Percentiles rank a stretch among this genome's conserved stretches.
Conservation (phyloP, 73 alveolate genomes). For the Paramecium octaurelia region DNA sequence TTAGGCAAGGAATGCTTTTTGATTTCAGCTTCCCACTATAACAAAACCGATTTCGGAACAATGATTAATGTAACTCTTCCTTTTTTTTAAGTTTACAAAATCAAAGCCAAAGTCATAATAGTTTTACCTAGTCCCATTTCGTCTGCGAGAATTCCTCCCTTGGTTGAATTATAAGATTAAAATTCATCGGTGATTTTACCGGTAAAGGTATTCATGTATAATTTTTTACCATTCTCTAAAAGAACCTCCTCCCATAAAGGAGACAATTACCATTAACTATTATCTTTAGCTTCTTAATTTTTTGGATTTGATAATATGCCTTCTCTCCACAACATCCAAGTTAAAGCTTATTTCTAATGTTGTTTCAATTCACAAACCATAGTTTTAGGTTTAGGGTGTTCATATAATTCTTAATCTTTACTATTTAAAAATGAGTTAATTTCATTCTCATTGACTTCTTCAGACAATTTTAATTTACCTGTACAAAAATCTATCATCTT, state of each 20-base stretch:
- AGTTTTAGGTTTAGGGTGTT: neutral
- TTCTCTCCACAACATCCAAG: constrained; percentile 70
- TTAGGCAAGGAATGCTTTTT: constrained; percentile 44
- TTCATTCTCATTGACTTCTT: neutral
- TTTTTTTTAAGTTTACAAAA: constrained; percentile 44
- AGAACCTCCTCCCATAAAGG: constrained; percentile 64
- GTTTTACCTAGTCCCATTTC: constrained; percentile 86
- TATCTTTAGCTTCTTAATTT: constrained; percentile 37
- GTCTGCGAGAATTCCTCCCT: constrained; percentile 80
- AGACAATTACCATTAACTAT: constrained; percentile 44
- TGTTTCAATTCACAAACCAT: neutral
- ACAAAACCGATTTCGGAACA: constrained; percentile 52
- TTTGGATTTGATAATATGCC: neutral
- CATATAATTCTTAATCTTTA: neutral
- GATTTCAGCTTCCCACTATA: constrained; percentile 64
- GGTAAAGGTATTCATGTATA: constrained; percentile 62
- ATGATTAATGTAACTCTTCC: constrained; percentile 63
- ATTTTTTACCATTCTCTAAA: constrained; percentile 6
- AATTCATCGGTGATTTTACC: constrained; percentile 58
- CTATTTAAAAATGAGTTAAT: neutral
- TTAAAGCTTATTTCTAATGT: constrained; percentile 61
- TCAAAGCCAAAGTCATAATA: constrained; percentile 64
- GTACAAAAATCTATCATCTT: neutral
- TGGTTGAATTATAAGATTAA: constrained; percentile 26
- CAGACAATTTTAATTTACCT: neutral